Evolutionary conservation across 176 grass and related monocot species (phyloP).

Genomic region (Secale cereale): DNA sequence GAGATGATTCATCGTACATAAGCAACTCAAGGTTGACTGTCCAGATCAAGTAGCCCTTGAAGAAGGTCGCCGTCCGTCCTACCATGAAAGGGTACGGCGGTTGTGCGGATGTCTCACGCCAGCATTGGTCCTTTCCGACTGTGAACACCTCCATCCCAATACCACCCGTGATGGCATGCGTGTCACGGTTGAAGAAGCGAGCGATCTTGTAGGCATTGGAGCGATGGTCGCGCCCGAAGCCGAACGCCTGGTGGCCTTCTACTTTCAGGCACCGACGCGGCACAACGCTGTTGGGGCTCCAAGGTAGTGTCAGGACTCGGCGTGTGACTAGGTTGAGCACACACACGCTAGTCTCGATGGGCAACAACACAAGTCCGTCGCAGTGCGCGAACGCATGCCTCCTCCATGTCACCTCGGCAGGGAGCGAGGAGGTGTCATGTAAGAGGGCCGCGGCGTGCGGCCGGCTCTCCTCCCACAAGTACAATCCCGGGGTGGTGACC

Average conservation of each 20-base stretch:
- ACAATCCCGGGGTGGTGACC: not conserved
- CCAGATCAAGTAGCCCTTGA: not conserved
- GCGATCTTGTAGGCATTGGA: not conserved
- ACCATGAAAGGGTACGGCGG: not conserved
- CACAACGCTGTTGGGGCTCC: not conserved
- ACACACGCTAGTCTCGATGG: not conserved
- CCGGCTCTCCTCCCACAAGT: not conserved
- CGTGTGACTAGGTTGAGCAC: not conserved
- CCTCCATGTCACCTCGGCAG: not conserved
- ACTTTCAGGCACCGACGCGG: accelerated
- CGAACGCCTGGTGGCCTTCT: not conserved
- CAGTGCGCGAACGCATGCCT: not conserved
- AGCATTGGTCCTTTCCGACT: not conserved
- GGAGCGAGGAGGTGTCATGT: not conserved
- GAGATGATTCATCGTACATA: too few relatives aligned
- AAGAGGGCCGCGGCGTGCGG: not conserved
- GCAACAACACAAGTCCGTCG: not conserved
- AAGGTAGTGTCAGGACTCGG: not conserved
- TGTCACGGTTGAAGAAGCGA: not conserved
- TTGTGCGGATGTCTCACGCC: not conserved
- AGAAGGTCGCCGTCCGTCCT: not conserved
- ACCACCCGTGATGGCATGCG: accelerated
- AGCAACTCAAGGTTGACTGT: not conserved
- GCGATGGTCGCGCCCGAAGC: not conserved
- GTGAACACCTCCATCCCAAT: not conserved